Conservation (phyloP, 2,329 filamentous ascomycete species). For the Fusarium nodosum region DNA sequence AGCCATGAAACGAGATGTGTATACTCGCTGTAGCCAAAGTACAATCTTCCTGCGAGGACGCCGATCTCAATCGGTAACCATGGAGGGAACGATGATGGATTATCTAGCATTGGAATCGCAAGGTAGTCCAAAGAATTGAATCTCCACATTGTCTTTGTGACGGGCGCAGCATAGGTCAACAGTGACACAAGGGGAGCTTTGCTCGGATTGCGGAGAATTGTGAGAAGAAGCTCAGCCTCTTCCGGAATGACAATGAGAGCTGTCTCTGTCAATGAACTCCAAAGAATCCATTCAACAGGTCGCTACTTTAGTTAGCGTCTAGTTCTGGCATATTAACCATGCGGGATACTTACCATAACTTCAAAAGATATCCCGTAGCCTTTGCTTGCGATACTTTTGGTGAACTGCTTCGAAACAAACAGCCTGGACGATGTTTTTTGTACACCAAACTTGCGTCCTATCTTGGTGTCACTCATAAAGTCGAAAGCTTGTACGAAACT, state of each 20-base stretch:
- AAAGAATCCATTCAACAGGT: slow-evolving; percentile 13
- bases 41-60: slow-evolving; percentile 3
- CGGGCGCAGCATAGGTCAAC: not conserved
- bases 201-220: not conserved
- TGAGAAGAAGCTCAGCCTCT: slow-evolving; percentile 15
- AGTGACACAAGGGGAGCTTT: not conserved
- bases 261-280: not conserved
- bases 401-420: not conserved
- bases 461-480: not conserved
- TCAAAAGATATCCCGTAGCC: accelerated
- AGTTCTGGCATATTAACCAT: too few relatives aligned
- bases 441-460: not conserved
- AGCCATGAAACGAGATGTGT: not conserved
- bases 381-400: not conserved
- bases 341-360: not conserved
- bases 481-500: not conserved
- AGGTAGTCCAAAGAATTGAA: not conserved
- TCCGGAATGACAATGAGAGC: slow-evolving; percentile 3
- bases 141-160: slow-evolving; percentile 1
- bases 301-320: not conserved
- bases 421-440: not conserved
- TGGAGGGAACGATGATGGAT: not conserved
- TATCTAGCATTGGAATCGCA: not conserved
- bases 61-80: slow-evolving; percentile 14
- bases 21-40: slow-evolving; percentile 8